Evolutionary conservation across 768 basidiomycete genomes (phyloP).

Genomic region (Boletus rex-veris): DNA sequence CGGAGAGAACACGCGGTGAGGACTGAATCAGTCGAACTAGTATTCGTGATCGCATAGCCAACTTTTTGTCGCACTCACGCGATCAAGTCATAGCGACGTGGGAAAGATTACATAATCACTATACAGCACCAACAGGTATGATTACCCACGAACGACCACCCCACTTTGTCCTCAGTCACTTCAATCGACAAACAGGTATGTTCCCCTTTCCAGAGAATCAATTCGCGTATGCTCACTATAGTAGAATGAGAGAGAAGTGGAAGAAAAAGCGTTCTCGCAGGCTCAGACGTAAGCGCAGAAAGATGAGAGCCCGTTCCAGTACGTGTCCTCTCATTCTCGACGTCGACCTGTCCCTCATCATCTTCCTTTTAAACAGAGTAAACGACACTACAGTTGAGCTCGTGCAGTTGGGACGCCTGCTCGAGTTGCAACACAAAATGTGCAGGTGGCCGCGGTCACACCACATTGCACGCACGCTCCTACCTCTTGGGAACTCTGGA

Average conservation of each 20-base stretch:
- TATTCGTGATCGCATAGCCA: constrained; percentile 8
- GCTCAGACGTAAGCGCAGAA: constrained; percentile 92
- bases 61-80: not conserved
- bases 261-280: constrained; percentile 94
- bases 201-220: not conserved
- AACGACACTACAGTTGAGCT: constrained; percentile 29
- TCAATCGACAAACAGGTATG: constrained; percentile 30
- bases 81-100: constrained; percentile 17
- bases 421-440: constrained; percentile 9
- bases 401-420: constrained; percentile 23
- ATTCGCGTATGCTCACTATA: not conserved
- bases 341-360: not conserved
- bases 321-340: constrained; percentile 32
- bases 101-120: constrained; percentile 30
- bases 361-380: constrained; percentile 33
- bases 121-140: constrained; percentile 33
- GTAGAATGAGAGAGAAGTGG: constrained; percentile 93
- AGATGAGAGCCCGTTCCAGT: constrained; percentile 96
- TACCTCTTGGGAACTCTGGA: constrained; percentile 22
- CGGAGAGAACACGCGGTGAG: not conserved
- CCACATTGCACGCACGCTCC: constrained; percentile 25
- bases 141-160: constrained; percentile 16
- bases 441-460: constrained; percentile 15
- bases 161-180: constrained; percentile 26
- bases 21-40: constrained; percentile 2